These are phyloP conservation scores for Psilocybe tampanensis DNA, from an alignment of 768 basidiomycete species.

Conservation along the genomic window DNA sequence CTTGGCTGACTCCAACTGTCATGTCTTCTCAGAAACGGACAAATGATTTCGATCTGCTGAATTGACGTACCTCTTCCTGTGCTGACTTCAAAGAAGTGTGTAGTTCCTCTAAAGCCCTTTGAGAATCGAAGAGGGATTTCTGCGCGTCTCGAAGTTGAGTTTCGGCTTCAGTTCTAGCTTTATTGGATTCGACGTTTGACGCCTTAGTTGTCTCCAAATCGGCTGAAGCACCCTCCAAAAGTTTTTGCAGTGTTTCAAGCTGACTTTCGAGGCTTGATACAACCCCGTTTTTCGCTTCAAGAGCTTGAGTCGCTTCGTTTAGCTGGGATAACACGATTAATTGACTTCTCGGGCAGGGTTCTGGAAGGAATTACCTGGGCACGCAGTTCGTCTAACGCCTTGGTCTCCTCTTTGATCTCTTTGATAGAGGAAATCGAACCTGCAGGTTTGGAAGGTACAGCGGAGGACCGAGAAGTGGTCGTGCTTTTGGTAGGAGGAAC, in stretches of 20 bases:
- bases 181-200: slow-evolving; percentile 47
- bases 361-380: slow-evolving; percentile 53
- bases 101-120: slow-evolving; percentile 31
- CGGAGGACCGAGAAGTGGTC: slow-evolving; percentile 28
- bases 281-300: slow-evolving; percentile 53
- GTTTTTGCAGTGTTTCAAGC: slow-evolving; percentile 48
- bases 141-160: slow-evolving; percentile 46
- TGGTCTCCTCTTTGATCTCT: slow-evolving; percentile 61
- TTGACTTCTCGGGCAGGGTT: too few species aligned
- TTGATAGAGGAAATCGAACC: slow-evolving; percentile 75
- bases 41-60: background rate
- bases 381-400: slow-evolving; percentile 58
- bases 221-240: slow-evolving; percentile 46
- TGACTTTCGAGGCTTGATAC: slow-evolving; percentile 57
- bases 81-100: slow-evolving; percentile 41
- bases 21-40: slow-evolving; percentile 4
- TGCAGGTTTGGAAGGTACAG: slow-evolving; percentile 43
- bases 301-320: slow-evolving; percentile 53
- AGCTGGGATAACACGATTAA: too few species aligned
- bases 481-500: slow-evolving; percentile 33
- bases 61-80: slow-evolving; percentile 50
- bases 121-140: slow-evolving; percentile 40
- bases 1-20: slow-evolving; percentile 57
- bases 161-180: slow-evolving; percentile 51
- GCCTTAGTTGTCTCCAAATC: slow-evolving; percentile 51